Conservation (phyloP, 257 asterid genomes). For the Ehretia macrophylla region DNA sequence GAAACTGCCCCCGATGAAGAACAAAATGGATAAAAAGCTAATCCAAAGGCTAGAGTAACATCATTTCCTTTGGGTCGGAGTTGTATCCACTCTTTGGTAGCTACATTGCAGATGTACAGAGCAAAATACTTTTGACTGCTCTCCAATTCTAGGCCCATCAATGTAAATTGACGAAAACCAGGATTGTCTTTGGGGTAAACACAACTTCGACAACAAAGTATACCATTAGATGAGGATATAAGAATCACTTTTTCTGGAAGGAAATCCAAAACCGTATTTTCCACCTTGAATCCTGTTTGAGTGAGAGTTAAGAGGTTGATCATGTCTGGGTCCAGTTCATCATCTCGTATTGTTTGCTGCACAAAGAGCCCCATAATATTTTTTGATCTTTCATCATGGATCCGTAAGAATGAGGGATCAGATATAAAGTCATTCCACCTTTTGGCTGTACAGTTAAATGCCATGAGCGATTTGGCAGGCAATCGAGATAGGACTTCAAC, state of each 20-base stretch:
- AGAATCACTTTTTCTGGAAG: not conserved
- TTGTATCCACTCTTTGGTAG: not conserved
- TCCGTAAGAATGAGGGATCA: not conserved
- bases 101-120: not conserved
- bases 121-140: not conserved
- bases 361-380: not conserved
- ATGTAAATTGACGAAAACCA: too few relatives aligned
- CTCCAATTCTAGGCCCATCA: not conserved
- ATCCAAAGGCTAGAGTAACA: not conserved
- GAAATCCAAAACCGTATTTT: not conserved
- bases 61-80: not conserved
- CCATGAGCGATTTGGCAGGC: not conserved
- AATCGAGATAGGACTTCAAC: not conserved
- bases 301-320: not conserved
- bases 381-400: not conserved
- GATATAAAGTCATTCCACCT: not conserved
- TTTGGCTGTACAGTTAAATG: not conserved
- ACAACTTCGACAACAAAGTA: not conserved
- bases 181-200: too few relatives aligned
- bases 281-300: not conserved
- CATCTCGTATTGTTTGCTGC: not conserved
- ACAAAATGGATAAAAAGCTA: not conserved
- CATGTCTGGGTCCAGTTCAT: not conserved
- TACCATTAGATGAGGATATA: not conserved
- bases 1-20: not conserved